phyloP scores from a whole-genome alignment of 306 rosid species.

The Cajanus cajan region DNA sequence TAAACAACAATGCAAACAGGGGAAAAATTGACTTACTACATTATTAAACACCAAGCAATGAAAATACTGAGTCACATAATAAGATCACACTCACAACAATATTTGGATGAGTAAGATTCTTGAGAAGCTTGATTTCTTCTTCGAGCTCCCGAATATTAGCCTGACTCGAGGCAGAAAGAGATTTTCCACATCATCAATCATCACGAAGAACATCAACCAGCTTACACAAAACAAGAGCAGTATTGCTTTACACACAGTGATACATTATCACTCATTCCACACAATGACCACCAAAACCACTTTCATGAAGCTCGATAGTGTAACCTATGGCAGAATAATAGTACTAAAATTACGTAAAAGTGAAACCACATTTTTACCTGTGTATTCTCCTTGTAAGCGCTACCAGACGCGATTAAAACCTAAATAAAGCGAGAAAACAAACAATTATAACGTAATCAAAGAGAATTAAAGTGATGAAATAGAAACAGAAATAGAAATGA shows the following conservation, averaged over 20 bases:
- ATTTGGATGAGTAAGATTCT: slow-evolving; percentile 86
- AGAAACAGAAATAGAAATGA: slow-evolving; percentile 32
- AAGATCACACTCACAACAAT: slow-evolving; percentile 71
- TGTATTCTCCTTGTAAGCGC: slow-evolving; percentile 75
- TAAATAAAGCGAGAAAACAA: slow-evolving; percentile 29
- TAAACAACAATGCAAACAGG: background rate
- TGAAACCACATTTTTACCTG: slow-evolving; percentile 44
- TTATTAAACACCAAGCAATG: background rate
- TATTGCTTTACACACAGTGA: background rate
- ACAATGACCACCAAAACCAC: background rate
- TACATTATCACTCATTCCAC: background rate
- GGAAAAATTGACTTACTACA: background rate
- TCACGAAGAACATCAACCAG: slow-evolving; percentile 24
- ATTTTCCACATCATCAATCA: slow-evolving; percentile 8
- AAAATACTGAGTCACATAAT: background rate
- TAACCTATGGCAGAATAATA: background rate
- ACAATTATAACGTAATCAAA: background rate
- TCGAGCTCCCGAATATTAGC: slow-evolving; percentile 87
- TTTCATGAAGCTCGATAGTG: slow-evolving; percentile 3
- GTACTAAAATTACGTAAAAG: background rate
- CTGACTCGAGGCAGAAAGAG: slow-evolving; percentile 35
- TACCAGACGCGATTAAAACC: slow-evolving; percentile 76
- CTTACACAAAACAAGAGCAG: slow-evolving; percentile 1
- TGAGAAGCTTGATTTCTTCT: slow-evolving; percentile 87
- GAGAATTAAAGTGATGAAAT: background rate